Base-by-base conservation (phyloP, 768 basidiomycete genomes). In the Lactarius vividus region DNA sequence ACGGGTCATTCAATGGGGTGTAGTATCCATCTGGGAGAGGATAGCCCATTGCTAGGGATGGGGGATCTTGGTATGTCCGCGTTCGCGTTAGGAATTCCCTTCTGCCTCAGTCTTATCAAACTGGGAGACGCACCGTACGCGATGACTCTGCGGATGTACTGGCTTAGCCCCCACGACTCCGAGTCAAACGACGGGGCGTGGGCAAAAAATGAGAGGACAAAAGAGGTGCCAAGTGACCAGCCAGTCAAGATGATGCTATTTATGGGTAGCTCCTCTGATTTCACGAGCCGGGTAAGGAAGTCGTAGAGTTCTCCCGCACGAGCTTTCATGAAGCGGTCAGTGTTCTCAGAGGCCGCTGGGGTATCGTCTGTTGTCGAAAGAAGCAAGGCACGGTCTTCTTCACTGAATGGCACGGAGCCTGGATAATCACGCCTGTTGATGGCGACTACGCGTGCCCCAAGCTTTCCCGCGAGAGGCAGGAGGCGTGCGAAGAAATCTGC, bases 371-470 rank as follows among this genome's bases (percentile, higher is more conserved):
- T 55, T 29, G 53, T 28, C 15, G 53, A 55, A 31, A 31, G 28
- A 9, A 57, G 28, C 9, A 57, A 57, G 31, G 33, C 33, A 10
- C 20, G 56, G 10, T 57, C 56, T n/a, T 57, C 18, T 18, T 57
- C 56, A 23, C 20, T 37, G 20, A 37, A 57, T 57, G 56, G 56
- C 6, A 11, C 33, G 4, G 56, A 57, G 11, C 56, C 56, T 37
- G 56, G 56, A 20, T 57, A 57, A 20, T 31, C 53, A 16, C 53
- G 53, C 31, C 53, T 29, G 31, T 55, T 55, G 26, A 55, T 55
- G 15, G 31, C n/a, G n/a, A 57, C n/a, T 3, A 57, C 20, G 20
- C 56, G 56, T 5, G 56, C 29, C 5, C 56, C 33, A 37, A 37
- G 20, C n/a, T 57, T 57, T 20, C 31, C 31, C 2, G 56, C 56